Base-by-base conservation (phyloP, 495 filamentous ascomycete species). In the Aspergillus bertholletiae region DNA sequence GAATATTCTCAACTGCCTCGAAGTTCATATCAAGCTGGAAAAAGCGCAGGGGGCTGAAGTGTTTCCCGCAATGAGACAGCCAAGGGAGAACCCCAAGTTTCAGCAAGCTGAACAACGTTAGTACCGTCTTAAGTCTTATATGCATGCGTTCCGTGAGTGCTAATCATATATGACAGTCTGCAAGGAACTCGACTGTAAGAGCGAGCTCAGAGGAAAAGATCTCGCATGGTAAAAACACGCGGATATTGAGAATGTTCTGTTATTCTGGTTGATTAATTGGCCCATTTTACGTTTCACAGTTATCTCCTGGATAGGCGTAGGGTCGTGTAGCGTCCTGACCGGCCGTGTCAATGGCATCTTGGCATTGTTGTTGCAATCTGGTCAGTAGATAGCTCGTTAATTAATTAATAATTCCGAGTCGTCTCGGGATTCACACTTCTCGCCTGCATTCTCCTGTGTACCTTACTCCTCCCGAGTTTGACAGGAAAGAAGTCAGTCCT, bases 81-180 rank as follows among this genome's bases (percentile, higher is more conserved):
- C 67, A 1, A 59, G 68, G 28, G 54, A 58, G 2, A 71, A 69
- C 46, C 49, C 55, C 1, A 58, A 59, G 21, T 74, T 71, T 46
- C 62, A 71, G 20, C 63, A 67, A 26, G 71, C 71, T 15, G 69
- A 74, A 18, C 63, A 74, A 39, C 43, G 71, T 74, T 23, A 58
- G 71, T 65, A 22, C 9, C n/a, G n/a, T n/a, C 6, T 8, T 8
- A 28, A 22, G 18, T 8, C 2, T 22, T 22, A 15, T 17, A 20
- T 8, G 20, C 17, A 8, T 22, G 39, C 9, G 21, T 9, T 21
- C 7, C 3, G 3, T 12, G 5, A 1, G 7, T 22, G 20, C 39
- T 43, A 22, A 43, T 43, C 9, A 43, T 22, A 9, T 26, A 23
- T 37, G 0, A 51, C 27, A 73, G 70, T 73, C 22, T 73, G 70